phyloP scores from a whole-genome alignment of 2,329 filamentous ascomycete species.

The Metarhizium humberi region DNA sequence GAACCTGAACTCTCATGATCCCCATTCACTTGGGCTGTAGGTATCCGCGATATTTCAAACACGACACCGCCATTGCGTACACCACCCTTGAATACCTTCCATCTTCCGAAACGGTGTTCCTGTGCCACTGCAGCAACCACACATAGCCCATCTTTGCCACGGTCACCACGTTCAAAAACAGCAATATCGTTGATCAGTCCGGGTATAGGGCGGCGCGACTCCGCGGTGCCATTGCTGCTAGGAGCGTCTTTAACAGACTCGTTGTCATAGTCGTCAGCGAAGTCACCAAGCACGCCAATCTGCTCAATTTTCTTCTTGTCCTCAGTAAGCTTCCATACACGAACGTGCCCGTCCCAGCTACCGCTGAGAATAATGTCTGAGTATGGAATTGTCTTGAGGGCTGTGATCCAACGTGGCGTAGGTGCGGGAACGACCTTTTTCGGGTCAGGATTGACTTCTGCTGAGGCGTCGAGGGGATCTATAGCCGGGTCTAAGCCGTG shows the following conservation, averaged over 20 bases:
- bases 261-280: conserved; percentile 18
- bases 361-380: conserved; percentile 85
- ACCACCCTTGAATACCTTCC: conserved; percentile 51
- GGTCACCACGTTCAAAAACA: conserved; percentile 74
- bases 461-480: conserved; percentile 58
- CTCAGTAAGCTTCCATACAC: conserved; percentile 75
- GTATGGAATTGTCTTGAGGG: conserved; percentile 76
- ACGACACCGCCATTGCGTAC: conserved; percentile 80
- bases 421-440: conserved; percentile 48
- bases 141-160: conserved; percentile 67
- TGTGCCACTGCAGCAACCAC: conserved; percentile 80
- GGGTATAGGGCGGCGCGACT: conserved; percentile 32
- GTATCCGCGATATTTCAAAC: conserved; percentile 63
- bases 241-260: conserved; percentile 15
- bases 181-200: conserved; percentile 86
- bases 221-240: background rate
- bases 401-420: conserved; percentile 82
- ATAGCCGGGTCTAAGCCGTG: conserved; percentile 76
- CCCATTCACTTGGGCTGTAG: conserved; percentile 23
- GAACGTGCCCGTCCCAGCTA: conserved; percentile 81
- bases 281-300: conserved; percentile 54
- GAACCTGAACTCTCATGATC: conserved; percentile 15
- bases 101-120: conserved; percentile 77
- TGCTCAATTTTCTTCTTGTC: conserved; percentile 73
- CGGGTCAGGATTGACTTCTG: conserved; percentile 56